Evolutionary conservation across 1,284 basidiomycete species (phyloP).

Genomic region (Rhodotorula sp.): DNA sequence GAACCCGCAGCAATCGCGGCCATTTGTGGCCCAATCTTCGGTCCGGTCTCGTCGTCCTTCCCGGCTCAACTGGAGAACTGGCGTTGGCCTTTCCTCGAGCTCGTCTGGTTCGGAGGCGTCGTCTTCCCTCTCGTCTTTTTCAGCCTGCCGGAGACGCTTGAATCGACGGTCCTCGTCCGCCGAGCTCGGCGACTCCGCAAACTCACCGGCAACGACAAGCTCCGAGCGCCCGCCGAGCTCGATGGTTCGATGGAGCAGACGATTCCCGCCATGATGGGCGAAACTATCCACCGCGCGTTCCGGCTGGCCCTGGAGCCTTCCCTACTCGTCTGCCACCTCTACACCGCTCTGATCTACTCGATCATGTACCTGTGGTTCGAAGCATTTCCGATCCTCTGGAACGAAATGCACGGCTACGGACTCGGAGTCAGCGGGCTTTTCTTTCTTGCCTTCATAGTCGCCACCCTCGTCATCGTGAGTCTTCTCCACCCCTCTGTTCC

Average conservation of each 20-base stretch:
- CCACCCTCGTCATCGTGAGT: conserved; percentile 1
- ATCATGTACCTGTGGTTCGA: conserved; percentile 39
- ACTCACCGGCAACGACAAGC: conserved; percentile 48
- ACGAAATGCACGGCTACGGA: conserved; percentile 25
- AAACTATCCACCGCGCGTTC: conserved; percentile 42
- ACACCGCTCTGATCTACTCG: conserved; percentile 44
- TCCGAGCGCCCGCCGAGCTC: conserved; percentile 48
- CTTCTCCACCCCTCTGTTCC: no score
- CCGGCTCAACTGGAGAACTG: conserved; percentile 45
- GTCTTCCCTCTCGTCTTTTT: conserved; percentile 40
- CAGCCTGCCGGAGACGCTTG: conserved; percentile 49
- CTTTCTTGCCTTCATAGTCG: conserved; percentile 27
- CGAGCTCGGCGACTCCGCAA: conserved; percentile 49
- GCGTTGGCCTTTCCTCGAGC: conserved; percentile 47
- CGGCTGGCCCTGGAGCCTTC: conserved; percentile 39
- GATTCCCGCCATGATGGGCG: conserved; percentile 30
- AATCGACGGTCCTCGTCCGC: conserved; percentile 48
- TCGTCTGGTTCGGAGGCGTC: conserved; percentile 42
- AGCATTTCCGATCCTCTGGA: conserved; percentile 43
- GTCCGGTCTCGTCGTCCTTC: conserved; percentile 37
- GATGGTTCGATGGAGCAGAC: conserved; percentile 23
- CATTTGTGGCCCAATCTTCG: conserved; percentile 24
- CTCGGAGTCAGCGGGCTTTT: conserved; percentile 23
- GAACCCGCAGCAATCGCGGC: not conserved
- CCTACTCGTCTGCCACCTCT: conserved; percentile 40